Percentiles rank a stretch among this genome's conserved stretches.
phyloP scores from a whole-genome alignment of 306 rosid genomes.

The Vigna angularis region DNA sequence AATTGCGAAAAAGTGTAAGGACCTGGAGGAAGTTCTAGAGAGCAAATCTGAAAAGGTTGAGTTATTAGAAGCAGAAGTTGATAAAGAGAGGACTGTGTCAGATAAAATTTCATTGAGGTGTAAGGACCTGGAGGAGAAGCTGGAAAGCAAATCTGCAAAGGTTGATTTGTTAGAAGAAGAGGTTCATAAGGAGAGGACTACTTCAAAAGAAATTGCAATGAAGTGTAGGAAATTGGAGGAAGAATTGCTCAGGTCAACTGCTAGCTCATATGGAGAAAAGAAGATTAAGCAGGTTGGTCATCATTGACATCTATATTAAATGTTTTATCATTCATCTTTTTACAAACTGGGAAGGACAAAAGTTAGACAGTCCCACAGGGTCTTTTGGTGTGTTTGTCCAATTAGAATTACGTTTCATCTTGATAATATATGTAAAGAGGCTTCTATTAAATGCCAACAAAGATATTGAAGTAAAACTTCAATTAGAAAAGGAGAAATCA shows the following conservation, averaged over 20 bases:
- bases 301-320: conserved; percentile 30
- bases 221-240: conserved; percentile 52
- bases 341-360: not conserved
- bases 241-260: conserved; percentile 53
- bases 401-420: too few relatives aligned
- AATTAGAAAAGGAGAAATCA: not conserved
- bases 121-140: conserved; percentile 61
- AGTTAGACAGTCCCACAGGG: not conserved
- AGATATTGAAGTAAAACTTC: too few relatives aligned
- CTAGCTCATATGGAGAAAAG: conserved; percentile 56
- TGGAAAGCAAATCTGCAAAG: conserved; percentile 56
- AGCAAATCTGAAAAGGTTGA: conserved; percentile 59
- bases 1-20: conserved; percentile 57
- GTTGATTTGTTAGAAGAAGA: conserved; percentile 59
- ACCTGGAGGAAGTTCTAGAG: conserved; percentile 66
- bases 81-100: conserved; percentile 64
- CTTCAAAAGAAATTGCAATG: conserved; percentile 40
- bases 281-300: conserved; percentile 84
- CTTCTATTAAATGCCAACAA: not conserved
- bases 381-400: not conserved
- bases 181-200: conserved; percentile 58
- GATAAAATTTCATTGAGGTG: conserved; percentile 58
- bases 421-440: too few relatives aligned
- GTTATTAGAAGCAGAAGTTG: conserved; percentile 63
- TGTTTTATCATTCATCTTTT: conserved; percentile 28